Evolutionary conservation across 2,329 filamentous ascomycete genomes (phyloP).

Genomic region (Penicillium sp.): DNA sequence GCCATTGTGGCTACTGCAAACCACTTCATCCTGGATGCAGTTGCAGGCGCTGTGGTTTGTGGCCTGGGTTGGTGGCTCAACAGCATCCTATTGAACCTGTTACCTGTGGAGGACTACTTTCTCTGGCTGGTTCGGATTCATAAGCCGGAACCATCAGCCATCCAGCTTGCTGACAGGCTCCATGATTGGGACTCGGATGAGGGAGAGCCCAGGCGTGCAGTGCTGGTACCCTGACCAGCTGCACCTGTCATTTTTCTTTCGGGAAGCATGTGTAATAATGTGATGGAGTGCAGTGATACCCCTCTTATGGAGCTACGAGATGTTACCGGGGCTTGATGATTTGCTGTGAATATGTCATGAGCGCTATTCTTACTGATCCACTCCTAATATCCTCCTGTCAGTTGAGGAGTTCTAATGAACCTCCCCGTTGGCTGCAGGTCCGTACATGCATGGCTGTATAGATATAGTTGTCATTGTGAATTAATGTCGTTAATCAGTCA

Average conservation of each 20-base stretch:
- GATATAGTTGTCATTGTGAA: no score
- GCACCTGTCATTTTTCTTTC: not conserved
- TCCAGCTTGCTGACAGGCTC: not conserved
- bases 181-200: constrained; percentile 13
- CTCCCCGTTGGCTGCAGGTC: no score
- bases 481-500: no score
- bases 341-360: no score
- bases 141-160: constrained; percentile 52
- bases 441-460: no score
- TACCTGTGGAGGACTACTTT: constrained; percentile 67
- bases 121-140: constrained; percentile 62
- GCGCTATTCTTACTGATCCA: no score
- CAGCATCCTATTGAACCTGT: constrained; percentile 58
- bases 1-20: constrained; percentile 71
- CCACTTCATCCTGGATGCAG: constrained; percentile 68
- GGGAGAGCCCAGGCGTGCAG: constrained; percentile 2
- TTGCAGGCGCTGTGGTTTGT: constrained; percentile 66
- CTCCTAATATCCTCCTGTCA: no score
- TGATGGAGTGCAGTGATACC: no score
- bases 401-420: no score
- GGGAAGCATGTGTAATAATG: no score
- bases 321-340: no score
- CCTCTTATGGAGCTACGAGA: no score
- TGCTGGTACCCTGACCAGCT: not conserved
- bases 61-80: constrained; percentile 60